Evolutionary conservation across 2,329 filamentous ascomycete genomes (phyloP).

Genomic region (Sclerotinia spermophila): DNA sequence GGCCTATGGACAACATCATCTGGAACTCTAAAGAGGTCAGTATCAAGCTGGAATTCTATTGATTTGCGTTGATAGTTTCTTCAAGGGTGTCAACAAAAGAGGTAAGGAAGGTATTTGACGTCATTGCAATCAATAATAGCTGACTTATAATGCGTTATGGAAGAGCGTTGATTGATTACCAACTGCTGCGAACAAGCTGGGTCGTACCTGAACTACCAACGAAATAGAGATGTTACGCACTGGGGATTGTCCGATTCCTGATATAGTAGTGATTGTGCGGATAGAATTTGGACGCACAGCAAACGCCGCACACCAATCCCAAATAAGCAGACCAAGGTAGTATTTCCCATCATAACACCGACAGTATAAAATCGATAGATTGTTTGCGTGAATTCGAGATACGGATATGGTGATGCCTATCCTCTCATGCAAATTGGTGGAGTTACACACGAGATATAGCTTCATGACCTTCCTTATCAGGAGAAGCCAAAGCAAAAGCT

Average conservation of each 20-base stretch:
- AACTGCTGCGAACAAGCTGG: background rate
- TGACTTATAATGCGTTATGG: background rate
- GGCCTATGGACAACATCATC: background rate
- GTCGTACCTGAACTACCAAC: background rate
- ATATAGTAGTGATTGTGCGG: background rate
- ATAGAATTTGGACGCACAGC: background rate
- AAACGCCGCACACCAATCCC: background rate
- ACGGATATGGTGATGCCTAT: background rate
- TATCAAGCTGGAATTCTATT: background rate
- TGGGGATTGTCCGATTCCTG: too few species aligned
- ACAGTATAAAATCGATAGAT: conserved; percentile 5
- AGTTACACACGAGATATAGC: background rate
- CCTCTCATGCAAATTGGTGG: background rate
- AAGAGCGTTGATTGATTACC: background rate
- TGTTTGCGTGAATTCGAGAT: background rate
- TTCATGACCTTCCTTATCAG: conserved; percentile 15
- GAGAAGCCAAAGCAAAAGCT: background rate
- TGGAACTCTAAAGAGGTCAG: conserved; percentile 2
- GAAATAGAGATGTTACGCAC: background rate
- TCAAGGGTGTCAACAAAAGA: background rate
- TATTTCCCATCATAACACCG: background rate
- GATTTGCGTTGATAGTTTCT: background rate
- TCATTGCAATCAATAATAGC: conserved; percentile 5
- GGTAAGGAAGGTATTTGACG: conserved; percentile 6
- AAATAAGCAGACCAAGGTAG: conserved; percentile 6